Base-by-base conservation (phyloP, 805 yeast genomes). In the Ogataea pilisensis region DNA sequence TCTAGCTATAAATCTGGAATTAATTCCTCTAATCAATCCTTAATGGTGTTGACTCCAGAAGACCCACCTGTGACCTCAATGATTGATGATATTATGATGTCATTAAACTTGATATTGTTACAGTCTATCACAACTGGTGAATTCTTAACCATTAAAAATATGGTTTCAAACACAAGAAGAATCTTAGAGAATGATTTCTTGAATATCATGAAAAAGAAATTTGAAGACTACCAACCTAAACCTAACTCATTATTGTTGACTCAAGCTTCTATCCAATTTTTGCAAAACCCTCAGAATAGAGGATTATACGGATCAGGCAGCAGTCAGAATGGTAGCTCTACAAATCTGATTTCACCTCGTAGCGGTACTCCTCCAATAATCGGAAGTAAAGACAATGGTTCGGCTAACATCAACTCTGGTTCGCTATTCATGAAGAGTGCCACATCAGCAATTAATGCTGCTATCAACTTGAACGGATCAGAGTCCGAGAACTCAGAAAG, bases 61-160 rank as follows among this genome's bases (percentile, higher is more conserved):
- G 80, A 73, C 24, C 69, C 81, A 5, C 91, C 90, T 2, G 76
- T 84, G 4, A 78, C 95, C 0, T 87, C 97, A 0, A 80, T 87
- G 18, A 78, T 90, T 19, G 99, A 93, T 53, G 99, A 93, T 58
- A 66, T 86, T 26, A 75, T 87, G 21, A 69, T 88, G 51, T 78
- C 89, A 8, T 64, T 90, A 34, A 84, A 86, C 53, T 76, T 80
- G 28, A 72, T 85, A 14, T 59, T 89, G 27, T 65, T 79, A 19
- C 83, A 82, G 43, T 70, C 80, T 1, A 67, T 89, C 11, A 82
- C 85, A 34, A 76, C 95, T 0, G 95, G 95, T 0, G 84, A 85
- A 44, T 65, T 65, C 39, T 54, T 69, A 6, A 68, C 81, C 0
- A 75, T 82, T 22, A 76, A 73, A 48, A 69, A 66, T 22, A 75